These are phyloP conservation scores for Astrothelium subdiscretum DNA, from an alignment of 495 filamentous ascomycete genomes.

Conservation along the genomic window DNA sequence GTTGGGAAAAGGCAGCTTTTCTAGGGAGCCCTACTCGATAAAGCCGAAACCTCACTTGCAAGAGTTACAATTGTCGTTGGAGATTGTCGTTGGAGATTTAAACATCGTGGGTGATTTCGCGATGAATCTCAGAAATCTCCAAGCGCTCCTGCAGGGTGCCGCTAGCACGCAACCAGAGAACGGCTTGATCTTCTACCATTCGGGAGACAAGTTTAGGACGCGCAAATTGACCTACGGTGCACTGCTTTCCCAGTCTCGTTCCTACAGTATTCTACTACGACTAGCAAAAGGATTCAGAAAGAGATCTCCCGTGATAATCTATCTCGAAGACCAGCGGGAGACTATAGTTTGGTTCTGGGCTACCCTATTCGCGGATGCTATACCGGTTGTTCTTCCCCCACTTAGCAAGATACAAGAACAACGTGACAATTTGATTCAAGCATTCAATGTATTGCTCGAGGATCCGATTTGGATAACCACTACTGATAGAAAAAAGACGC, in stretches of 20 bases:
- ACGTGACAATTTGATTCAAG: not conserved
- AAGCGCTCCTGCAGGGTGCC: not conserved
- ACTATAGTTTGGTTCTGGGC: slow-evolving; percentile 10
- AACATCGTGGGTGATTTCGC: too few relatives aligned
- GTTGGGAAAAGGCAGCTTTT: too few relatives aligned
- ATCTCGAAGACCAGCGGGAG: slow-evolving; percentile 9
- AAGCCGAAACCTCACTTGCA: too few relatives aligned
- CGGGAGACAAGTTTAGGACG: not conserved
- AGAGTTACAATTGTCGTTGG: too few relatives aligned
- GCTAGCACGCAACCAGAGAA: not conserved
- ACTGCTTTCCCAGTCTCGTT: not conserved
- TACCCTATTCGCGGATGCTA: not conserved
- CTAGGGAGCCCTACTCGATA: too few relatives aligned
- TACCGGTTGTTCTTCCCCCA: slow-evolving; percentile 4
- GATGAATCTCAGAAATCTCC: not conserved
- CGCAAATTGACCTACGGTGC: not conserved
- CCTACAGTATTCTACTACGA: not conserved
- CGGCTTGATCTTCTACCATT: not conserved
- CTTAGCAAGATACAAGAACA: slow-evolving; percentile 6
- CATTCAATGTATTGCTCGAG: not conserved
- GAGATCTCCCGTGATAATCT: not conserved
- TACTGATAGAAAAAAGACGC: not conserved
- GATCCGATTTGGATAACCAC: slow-evolving; percentile 7
- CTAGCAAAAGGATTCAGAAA: not conserved
- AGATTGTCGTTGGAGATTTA: too few relatives aligned